A percentile compares a stretch with the other conserved stretches of the same genome.
These are phyloP conservation scores for Termitomyces sp. DNA, from an alignment of 768 basidiomycete species.

Conservation along the genomic window DNA sequence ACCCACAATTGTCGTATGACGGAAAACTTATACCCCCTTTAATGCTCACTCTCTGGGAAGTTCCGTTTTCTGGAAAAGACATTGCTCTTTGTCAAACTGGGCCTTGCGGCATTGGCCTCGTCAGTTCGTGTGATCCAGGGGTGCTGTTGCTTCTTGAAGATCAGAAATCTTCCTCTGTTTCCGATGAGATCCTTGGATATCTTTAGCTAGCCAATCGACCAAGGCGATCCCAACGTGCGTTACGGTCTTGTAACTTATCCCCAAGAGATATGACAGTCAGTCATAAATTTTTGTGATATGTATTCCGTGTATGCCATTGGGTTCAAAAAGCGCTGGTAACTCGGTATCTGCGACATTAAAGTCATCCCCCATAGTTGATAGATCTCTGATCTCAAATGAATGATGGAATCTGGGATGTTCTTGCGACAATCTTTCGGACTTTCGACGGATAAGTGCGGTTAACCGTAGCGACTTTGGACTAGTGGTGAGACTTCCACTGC, in stretches of 20 bases:
- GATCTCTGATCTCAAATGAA: not conserved
- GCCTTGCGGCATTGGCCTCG: not conserved
- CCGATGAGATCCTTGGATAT: conserved; percentile 13
- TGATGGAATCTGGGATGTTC: conserved; percentile 7
- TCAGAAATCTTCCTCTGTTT: conserved; percentile 21
- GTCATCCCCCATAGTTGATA: not conserved
- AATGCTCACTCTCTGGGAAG: conserved; percentile 16
- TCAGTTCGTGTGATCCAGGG: not conserved
- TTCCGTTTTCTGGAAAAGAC: conserved; percentile 10
- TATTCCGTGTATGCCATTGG: not conserved
- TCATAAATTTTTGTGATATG: not conserved
- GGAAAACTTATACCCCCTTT: conserved; percentile 19
- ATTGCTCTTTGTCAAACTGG: conserved; percentile 2
- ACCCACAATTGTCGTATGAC: conserved; percentile 16
- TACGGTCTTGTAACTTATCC: not conserved
- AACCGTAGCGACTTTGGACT: not conserved
- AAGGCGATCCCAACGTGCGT: not conserved
- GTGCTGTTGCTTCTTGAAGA: conserved; percentile 25
- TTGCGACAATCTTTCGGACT: not conserved
- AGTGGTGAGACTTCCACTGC: conserved; percentile 4
- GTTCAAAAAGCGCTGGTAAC: not conserved
- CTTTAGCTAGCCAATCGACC: conserved; percentile 10
- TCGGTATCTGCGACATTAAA: not conserved
- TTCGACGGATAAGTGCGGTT: not conserved
- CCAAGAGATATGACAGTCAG: not conserved